Evolutionary conservation across 2,329 filamentous ascomycete genomes (phyloP).

Genomic region (Neocucurbitaria cava): DNA sequence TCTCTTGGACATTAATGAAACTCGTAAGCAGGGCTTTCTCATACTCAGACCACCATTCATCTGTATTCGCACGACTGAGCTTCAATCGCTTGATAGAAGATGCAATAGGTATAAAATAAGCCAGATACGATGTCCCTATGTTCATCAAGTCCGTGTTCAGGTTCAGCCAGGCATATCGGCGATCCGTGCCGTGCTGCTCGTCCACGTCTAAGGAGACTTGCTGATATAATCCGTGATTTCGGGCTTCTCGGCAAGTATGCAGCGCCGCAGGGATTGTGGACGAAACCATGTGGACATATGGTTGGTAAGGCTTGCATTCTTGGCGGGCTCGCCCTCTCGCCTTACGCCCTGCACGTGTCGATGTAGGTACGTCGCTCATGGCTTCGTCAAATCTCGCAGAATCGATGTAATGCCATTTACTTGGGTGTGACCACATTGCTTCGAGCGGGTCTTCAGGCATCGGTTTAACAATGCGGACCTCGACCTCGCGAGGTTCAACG

Average conservation of each 20-base stretch:
- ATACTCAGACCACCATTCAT: background rate
- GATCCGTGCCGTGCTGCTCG: constrained; percentile 73
- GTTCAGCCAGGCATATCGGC: constrained; percentile 12
- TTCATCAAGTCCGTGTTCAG: constrained; percentile 11
- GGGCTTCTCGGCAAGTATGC: constrained; percentile 14
- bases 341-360: constrained; percentile 1
- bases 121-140: background rate
- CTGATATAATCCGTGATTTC: constrained; percentile 8
- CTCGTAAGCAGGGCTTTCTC: background rate
- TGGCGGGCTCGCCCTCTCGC: background rate
- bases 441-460: background rate
- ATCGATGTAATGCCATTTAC: background rate
- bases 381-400: background rate
- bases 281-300: constrained; percentile 2
- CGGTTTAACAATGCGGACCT: constrained; percentile 7
- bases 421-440: background rate
- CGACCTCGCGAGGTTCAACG: constrained; percentile 15
- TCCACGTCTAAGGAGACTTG: constrained; percentile 76
- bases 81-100: constrained; percentile 9
- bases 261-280: constrained; percentile 9
- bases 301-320: background rate
- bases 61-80: background rate
- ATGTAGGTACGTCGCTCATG: background rate
- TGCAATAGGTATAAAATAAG: background rate
- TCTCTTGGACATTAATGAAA: constrained; percentile 5